Evolutionary conservation across 768 basidiomycete species (phyloP).

Genomic region (Clavulina sp.): DNA sequence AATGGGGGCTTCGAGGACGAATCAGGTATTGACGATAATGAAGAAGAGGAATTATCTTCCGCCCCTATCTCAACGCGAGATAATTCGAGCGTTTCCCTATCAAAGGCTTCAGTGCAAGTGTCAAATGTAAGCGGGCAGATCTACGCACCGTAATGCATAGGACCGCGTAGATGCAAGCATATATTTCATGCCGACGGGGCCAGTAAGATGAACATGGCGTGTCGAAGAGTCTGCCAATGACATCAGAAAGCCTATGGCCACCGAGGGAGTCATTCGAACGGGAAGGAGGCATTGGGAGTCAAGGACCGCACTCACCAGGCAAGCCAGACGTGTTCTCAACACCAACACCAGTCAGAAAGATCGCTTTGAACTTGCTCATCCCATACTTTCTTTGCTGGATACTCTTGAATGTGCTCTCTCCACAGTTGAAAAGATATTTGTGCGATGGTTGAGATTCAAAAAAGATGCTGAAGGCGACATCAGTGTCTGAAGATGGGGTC

Average conservation of each 20-base stretch:
- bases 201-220: constrained; percentile 39
- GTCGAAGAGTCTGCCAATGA: constrained; percentile 56
- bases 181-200: constrained; percentile 59
- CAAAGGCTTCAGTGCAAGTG: no score
- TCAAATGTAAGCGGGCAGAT: neutral
- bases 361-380: constrained; percentile 44
- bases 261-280: constrained; percentile 20
- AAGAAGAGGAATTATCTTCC: no score
- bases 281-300: neutral
- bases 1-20: neutral
- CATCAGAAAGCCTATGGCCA: constrained; percentile 50
- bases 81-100: constrained; percentile 34
- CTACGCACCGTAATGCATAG: constrained; percentile 44
- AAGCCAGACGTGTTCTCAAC: constrained; percentile 53
- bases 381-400: constrained; percentile 49
- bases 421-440: constrained; percentile 78
- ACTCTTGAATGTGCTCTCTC: constrained; percentile 62
- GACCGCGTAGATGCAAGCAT: constrained; percentile 51
- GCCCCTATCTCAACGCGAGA: no score
- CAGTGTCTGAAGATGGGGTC: constrained; percentile 39
- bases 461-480: constrained; percentile 54
- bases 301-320: constrained; percentile 41
- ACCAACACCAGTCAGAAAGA: constrained; percentile 56
- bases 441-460: constrained; percentile 39
- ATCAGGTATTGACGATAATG: no score